These are phyloP conservation scores for Trichoderma aggressivum DNA, from an alignment of 2,329 filamentous ascomycete species.

Conservation along the genomic window DNA sequence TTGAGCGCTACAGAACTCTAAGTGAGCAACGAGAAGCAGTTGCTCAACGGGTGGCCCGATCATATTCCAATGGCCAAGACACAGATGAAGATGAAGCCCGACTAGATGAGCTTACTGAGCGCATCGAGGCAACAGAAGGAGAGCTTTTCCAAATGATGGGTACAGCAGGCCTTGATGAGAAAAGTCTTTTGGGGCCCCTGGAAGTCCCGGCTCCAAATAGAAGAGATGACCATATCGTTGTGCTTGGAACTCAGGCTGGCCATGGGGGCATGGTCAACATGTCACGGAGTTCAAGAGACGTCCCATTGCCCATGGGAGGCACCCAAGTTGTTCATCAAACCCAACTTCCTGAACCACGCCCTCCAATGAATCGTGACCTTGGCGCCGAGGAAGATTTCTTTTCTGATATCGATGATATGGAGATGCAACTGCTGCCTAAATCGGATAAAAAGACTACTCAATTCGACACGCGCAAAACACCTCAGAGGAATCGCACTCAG, in stretches of 20 bases:
- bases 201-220: constrained; percentile 18
- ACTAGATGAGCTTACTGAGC: constrained; percentile 46
- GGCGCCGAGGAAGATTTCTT: constrained; percentile 29
- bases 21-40: constrained; percentile 44
- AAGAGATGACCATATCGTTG: constrained; percentile 29
- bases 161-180: constrained; percentile 45
- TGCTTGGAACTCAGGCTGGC: constrained; percentile 45
- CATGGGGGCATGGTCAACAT: constrained; percentile 31
- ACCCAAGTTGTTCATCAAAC: constrained; percentile 53
- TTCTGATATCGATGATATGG: constrained; percentile 31
- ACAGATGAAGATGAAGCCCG: constrained; percentile 50
- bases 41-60: constrained; percentile 45
- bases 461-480: not conserved
- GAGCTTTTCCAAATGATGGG: constrained; percentile 40
- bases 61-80: constrained; percentile 49
- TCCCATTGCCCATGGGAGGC: constrained; percentile 31
- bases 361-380: constrained; percentile 22
- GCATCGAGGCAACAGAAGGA: constrained; percentile 44
- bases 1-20: constrained; percentile 42
- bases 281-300: constrained; percentile 34
- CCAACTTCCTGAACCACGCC: constrained; percentile 36
- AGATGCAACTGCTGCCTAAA: constrained; percentile 21
- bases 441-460: constrained; percentile 17
- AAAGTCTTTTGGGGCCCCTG: constrained; percentile 35
- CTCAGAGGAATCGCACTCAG: constrained; percentile 17